Evolutionary conservation across 441 rosid genomes (phyloP).

Genomic region (Corymbia citriodora): DNA sequence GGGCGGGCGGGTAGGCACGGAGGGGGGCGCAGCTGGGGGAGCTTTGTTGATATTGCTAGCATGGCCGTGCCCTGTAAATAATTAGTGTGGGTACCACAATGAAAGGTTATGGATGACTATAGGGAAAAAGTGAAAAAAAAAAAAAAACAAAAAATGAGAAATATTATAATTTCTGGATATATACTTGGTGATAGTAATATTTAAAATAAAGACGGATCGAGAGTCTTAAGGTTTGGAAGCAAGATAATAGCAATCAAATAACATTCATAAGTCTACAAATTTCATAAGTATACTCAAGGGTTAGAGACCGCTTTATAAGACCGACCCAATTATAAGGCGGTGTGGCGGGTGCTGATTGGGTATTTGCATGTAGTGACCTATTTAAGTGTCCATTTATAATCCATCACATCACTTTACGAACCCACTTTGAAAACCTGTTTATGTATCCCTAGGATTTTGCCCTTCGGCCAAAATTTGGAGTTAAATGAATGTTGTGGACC

Average conservation of each 20-base stretch:
- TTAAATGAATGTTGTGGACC: background rate
- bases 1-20: slow-evolving; percentile 24
- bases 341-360: too few relatives aligned
- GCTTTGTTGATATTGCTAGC: slow-evolving; percentile 51
- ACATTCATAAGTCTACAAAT: background rate
- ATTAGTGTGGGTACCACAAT: background rate
- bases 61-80: slow-evolving; percentile 56
- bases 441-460: background rate
- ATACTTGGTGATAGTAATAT: background rate
- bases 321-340: background rate
- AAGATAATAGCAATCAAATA: background rate
- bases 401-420: background rate
- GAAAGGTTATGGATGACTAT: background rate
- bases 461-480: background rate
- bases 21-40: slow-evolving; percentile 68
- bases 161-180: background rate
- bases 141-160: background rate
- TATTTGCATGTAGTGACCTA: background rate
- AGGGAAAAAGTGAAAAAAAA: background rate
- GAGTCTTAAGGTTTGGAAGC: background rate
- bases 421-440: background rate
- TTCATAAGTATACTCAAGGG: background rate
- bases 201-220: background rate
- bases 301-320: background rate
- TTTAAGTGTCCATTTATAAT: background rate